Evolutionary conservation across 164 flowering plant species (phyloP), one percentile per base, ranked within the genome.

Genomic region (Vitis labrusca): DNA sequence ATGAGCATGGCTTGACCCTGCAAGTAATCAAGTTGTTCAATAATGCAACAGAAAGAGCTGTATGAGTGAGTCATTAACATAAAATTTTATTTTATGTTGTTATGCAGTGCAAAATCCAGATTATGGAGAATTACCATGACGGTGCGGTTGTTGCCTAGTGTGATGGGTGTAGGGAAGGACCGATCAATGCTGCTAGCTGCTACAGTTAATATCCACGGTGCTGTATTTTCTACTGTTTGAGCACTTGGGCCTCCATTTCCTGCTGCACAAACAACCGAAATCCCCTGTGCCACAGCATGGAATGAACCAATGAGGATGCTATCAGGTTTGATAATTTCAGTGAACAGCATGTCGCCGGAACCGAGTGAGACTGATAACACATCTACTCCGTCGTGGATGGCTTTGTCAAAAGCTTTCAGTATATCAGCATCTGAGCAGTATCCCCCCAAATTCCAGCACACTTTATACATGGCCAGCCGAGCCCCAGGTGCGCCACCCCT

Each of bases 161-260:
- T 17, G 3, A 71, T 52, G 47, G 54, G 10, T n/a, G 59, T 47
- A 10, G 75, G 23, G 58, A 73, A 70, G 5, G 48, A 48, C 8
- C 74, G 50, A 51, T 69, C 74, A n/a, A 54, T 30, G 8, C 74
- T 68, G 69, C 70, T 78, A 3, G 81, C 81, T 8, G 63, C 81
- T 7, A 75, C 81, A 0, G 76, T 78, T 6, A 75, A 1, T 12
- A 75, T 50, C 78, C 81, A 78, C 1, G 81, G 81, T 2, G 76
- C 67, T 0, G 56, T 64, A 64, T 69, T 75, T 5, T 11, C 5
- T 0, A 75, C 69, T 1, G 68, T 60, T 27, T 32, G 27, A 1
- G 68, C 10, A 10, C 4, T 0, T 0, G 76, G 78, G 1, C 78
- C 81, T 0, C 15, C 10, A 15, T 78, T 78, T 5, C 78, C 81